These are phyloP conservation scores for Coniochaeta prunicola DNA, from an alignment of 2,329 filamentous ascomycete species.

Conservation along the genomic window DNA sequence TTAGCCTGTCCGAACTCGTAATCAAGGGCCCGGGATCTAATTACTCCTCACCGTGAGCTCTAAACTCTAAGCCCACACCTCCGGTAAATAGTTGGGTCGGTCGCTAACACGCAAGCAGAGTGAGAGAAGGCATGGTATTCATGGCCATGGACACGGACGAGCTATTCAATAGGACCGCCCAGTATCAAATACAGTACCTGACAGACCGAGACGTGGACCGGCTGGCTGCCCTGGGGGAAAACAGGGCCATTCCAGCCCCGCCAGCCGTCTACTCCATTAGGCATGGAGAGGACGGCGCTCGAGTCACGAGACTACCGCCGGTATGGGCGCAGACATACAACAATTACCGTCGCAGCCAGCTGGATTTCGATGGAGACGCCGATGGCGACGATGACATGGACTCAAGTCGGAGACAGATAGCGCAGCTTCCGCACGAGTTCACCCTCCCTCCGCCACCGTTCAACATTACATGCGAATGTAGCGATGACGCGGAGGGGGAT, in stretches of 20 bases:
- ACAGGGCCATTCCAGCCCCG: constrained; percentile 4
- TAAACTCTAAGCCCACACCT: too few species aligned
- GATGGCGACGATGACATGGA: constrained; percentile 33
- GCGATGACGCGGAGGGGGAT: constrained; percentile 43
- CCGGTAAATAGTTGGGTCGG: too few species aligned
- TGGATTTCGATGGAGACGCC: constrained; percentile 33
- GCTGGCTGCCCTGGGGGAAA: background rate
- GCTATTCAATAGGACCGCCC: constrained; percentile 62
- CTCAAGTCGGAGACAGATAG: constrained; percentile 22
- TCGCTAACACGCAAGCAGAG: constrained; percentile 42
- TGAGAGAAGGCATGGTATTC: constrained; percentile 89
- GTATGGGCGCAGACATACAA: constrained; percentile 24
- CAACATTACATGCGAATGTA: constrained; percentile 51
- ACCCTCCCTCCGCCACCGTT: constrained; percentile 39
- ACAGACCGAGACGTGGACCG: constrained; percentile 15
- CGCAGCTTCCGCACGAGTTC: constrained; percentile 52
- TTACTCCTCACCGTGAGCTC: constrained; percentile 77
- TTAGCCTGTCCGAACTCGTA: constrained; percentile 76
- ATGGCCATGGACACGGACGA: constrained; percentile 80
- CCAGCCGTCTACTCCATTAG: constrained; percentile 41
- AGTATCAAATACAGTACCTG: constrained; percentile 66
- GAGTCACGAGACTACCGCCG: constrained; percentile 34
- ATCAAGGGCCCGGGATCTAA: constrained; percentile 78
- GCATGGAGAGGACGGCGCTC: constrained; percentile 44
- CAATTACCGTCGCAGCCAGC: constrained; percentile 29